Evolutionary conservation across 2,329 filamentous ascomycete species (phyloP).

Genomic region (Aspergillus unguis): DNA sequence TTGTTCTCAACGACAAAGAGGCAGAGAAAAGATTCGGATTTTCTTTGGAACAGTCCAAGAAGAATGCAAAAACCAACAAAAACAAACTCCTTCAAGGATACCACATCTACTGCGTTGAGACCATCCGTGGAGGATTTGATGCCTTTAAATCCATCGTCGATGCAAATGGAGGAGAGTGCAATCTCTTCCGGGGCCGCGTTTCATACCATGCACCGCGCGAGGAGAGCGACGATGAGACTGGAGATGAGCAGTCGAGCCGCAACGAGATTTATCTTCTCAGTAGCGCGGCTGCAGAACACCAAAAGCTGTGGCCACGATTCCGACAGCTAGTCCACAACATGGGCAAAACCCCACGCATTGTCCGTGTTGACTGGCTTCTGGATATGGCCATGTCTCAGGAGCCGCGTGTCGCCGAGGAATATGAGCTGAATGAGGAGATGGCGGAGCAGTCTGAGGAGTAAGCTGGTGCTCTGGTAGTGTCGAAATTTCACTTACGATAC

Average conservation of each 20-base stretch:
- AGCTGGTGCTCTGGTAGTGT: constrained; percentile 1
- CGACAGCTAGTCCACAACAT: constrained; percentile 72
- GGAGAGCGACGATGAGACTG: constrained; percentile 38
- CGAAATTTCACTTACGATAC: constrained; percentile 8
- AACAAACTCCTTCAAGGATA: constrained; percentile 71
- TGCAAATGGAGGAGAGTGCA: constrained; percentile 82
- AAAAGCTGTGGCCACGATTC: constrained; percentile 75
- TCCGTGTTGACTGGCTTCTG: constrained; percentile 84
- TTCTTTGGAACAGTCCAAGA: constrained; percentile 64
- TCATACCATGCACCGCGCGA: constrained; percentile 62
- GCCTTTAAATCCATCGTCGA: constrained; percentile 83
- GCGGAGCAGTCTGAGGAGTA: constrained; percentile 22
- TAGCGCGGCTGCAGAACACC: constrained; percentile 64
- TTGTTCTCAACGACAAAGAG: constrained; percentile 65
- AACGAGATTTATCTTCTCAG: constrained; percentile 83
- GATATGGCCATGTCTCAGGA: constrained; percentile 86
- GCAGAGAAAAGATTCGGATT: constrained; percentile 71
- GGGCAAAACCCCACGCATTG: constrained; percentile 76
- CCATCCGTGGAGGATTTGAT: constrained; percentile 75
- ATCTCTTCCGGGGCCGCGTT: constrained; percentile 70
- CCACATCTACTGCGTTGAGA: constrained; percentile 78
- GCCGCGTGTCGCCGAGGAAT: constrained; percentile 64
- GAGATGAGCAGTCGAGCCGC: constrained; percentile 59
- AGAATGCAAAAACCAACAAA: constrained; percentile 70
- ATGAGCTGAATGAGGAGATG: constrained; percentile 44